phyloP scores from a whole-genome alignment of 495 filamentous ascomycete genomes.

The Aspergillus indologenus region DNA sequence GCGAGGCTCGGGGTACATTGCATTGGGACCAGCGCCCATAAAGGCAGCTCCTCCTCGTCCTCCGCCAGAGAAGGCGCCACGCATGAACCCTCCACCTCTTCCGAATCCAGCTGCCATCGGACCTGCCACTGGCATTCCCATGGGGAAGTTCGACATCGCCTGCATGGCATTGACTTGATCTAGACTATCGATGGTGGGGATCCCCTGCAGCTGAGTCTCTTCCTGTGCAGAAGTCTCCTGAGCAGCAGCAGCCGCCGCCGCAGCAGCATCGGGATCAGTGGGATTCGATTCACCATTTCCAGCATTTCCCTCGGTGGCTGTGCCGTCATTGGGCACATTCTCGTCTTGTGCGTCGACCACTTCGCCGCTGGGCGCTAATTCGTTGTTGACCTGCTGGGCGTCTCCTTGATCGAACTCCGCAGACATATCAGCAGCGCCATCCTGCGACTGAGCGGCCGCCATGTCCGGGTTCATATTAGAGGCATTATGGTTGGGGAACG shows the following conservation, averaged over 20 bases:
- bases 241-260: not conserved
- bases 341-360: constrained; percentile 20
- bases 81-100: constrained; percentile 38
- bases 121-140: constrained; percentile 21
- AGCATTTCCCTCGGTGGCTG: constrained; percentile 6
- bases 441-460: constrained; percentile 25
- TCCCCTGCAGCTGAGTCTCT: constrained; percentile 35
- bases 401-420: constrained; percentile 20
- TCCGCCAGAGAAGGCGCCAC: constrained; percentile 26
- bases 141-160: constrained; percentile 13
- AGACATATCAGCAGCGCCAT: constrained; percentile 19
- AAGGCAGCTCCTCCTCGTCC: constrained; percentile 24
- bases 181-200: constrained; percentile 46
- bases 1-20: constrained; percentile 35
- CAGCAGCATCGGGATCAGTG: not conserved
- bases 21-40: constrained; percentile 18
- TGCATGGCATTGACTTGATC: constrained; percentile 27
- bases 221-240: constrained; percentile 9
- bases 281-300: constrained; percentile 11
- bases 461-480: constrained; percentile 21
- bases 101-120: constrained; percentile 34
- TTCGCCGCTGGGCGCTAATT: constrained; percentile 29
- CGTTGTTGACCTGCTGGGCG: constrained; percentile 25
- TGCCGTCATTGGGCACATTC: constrained; percentile 14
- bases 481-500: constrained; percentile 32